Evolutionary conservation across 1,284 basidiomycete genomes (phyloP).

Genomic region (Anthracocystis setariae): DNA sequence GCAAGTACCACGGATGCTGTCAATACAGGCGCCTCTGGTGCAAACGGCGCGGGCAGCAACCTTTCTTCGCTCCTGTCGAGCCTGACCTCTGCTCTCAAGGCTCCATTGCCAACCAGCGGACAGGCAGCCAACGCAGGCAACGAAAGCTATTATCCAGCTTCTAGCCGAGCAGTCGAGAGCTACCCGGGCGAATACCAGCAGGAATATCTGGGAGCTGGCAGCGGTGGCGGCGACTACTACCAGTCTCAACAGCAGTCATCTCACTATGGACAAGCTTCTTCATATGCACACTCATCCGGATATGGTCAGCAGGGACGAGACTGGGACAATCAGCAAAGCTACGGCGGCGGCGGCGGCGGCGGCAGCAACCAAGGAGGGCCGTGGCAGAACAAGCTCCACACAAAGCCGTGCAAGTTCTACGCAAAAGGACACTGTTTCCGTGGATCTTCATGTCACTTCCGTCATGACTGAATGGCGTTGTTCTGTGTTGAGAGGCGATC

Average conservation of each 20-base stretch:
- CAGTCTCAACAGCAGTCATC: neutral
- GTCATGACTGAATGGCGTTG: constrained; percentile 12
- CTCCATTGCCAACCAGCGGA: neutral
- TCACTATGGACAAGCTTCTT: neutral
- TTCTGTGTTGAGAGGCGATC: neutral
- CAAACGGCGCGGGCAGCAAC: constrained; percentile 8
- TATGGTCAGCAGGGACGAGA: neutral
- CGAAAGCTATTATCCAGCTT: constrained; percentile 8
- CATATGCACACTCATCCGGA: neutral
- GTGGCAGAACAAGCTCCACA: constrained; percentile 13
- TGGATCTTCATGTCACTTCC: constrained; percentile 26
- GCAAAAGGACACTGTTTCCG: constrained; percentile 23
- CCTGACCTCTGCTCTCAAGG: constrained; percentile 10
- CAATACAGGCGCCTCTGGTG: constrained; percentile 11
- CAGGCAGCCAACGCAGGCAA: neutral
- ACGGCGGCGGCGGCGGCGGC: constrained; percentile 7
- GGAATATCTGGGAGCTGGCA: constrained; percentile 9
- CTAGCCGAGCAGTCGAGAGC: constrained; percentile 8
- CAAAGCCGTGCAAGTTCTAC: constrained; percentile 40
- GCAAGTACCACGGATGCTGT: constrained; percentile 10
- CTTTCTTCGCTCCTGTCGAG: constrained; percentile 34
- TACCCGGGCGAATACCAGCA: constrained; percentile 38
- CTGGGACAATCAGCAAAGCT: constrained; percentile 1
- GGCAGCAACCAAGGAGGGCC: neutral
- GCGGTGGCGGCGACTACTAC: neutral